phyloP scores from a whole-genome alignment of 768 basidiomycete species.

The Tephrocybe sp. region DNA sequence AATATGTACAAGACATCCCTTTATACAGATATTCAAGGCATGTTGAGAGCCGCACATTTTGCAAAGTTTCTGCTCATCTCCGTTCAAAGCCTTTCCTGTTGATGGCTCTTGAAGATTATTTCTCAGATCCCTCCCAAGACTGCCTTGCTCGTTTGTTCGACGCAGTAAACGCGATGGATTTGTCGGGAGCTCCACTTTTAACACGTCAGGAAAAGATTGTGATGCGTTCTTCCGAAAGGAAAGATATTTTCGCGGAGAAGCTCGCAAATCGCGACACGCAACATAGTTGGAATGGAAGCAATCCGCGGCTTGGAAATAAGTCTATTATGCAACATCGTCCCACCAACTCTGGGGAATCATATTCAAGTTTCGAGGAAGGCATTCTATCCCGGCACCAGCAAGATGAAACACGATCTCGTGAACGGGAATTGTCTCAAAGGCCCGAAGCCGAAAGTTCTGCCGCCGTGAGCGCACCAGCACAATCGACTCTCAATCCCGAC shows the following conservation, averaged over 20 bases:
- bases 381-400: conserved; percentile 44
- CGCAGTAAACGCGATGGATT: conserved; percentile 88
- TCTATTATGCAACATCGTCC: conserved; percentile 39
- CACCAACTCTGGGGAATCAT: conserved; percentile 58
- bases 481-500: conserved; percentile 34
- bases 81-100: conserved; percentile 78
- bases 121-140: conserved; percentile 82
- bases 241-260: conserved; percentile 89
- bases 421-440: conserved; percentile 23
- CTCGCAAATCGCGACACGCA: conserved; percentile 39
- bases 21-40: conserved; percentile 95
- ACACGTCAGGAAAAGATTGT: conserved; percentile 83
- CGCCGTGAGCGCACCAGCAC: conserved; percentile 24
- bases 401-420: conserved; percentile 36
- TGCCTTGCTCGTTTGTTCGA: conserved; percentile 89
- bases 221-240: conserved; percentile 86
- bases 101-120: conserved; percentile 95
- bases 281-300: conserved; percentile 24
- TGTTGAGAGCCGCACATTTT: not conserved
- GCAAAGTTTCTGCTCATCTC: not conserved
- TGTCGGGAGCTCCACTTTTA: conserved; percentile 73
- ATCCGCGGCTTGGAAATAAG: conserved; percentile 23
- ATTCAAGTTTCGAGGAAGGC: conserved; percentile 70
- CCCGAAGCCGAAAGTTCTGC: conserved; percentile 36
- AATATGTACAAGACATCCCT: conserved; percentile 89